phyloP scores from a whole-genome alignment of 1,139 yeast genomes.

The Entelexis paramagnoliae region DNA sequence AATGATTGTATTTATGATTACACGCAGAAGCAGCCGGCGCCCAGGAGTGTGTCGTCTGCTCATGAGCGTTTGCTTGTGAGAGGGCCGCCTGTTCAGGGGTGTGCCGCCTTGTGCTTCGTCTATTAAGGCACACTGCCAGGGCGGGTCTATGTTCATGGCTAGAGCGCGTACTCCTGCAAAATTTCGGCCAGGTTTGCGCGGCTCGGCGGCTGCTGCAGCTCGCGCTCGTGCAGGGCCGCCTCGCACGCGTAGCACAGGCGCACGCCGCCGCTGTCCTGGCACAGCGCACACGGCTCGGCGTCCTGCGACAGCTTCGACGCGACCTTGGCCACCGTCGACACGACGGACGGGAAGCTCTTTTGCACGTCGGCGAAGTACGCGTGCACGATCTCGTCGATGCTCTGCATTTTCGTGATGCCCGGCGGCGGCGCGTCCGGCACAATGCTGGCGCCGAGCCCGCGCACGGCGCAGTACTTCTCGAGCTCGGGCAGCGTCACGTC shows the following conservation, averaged over 20 bases:
- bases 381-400: conserved; percentile 67
- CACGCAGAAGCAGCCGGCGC: too few relatives aligned
- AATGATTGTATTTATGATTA: too few relatives aligned
- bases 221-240: conserved; percentile 7
- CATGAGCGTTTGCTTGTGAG: too few relatives aligned
- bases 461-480: conserved; percentile 40
- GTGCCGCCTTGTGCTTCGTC: background rate
- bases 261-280: conserved; percentile 22
- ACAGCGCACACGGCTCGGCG: conserved; percentile 27
- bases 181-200: background rate
- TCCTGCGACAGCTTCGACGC: conserved; percentile 60
- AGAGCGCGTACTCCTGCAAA: background rate
- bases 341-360: conserved; percentile 77
- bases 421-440: conserved; percentile 24
- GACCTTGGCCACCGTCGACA: conserved; percentile 85
- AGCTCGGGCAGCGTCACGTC: conserved; percentile 65
- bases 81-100: too few relatives aligned
- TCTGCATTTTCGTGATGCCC: conserved; percentile 49
- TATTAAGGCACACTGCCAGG: too few relatives aligned
- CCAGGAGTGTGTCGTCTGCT: too few relatives aligned
- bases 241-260: conserved; percentile 24
- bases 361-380: conserved; percentile 68
- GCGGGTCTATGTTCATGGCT: too few relatives aligned
- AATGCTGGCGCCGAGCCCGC: conserved; percentile 27
- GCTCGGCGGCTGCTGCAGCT: background rate